These are phyloP conservation scores for Geotrichum candidum DNA, from an alignment of 1,139 yeast genomes.

Conservation along the genomic window DNA sequence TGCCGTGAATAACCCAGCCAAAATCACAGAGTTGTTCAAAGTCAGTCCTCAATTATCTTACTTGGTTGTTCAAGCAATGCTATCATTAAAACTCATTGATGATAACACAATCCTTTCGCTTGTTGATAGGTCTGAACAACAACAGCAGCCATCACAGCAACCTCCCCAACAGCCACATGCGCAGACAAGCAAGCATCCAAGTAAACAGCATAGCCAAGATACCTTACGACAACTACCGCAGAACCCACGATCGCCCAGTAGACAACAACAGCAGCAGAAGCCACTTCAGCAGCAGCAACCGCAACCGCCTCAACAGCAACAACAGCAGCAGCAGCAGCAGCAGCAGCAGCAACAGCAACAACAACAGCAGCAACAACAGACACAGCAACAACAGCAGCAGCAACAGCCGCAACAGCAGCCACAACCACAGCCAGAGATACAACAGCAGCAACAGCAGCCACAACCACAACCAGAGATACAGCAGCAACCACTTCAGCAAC, in stretches of 20 bases:
- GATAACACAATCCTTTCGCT: conserved; percentile 44
- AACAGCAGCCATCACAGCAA: not conserved
- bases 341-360: not conserved
- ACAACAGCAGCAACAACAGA: not conserved
- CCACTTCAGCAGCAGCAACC: conserved; percentile 27
- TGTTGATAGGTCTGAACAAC: conserved; percentile 21
- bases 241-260: conserved; percentile 23
- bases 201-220: not conserved
- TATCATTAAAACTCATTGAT: conserved; percentile 49
- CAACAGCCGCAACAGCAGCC: conserved; percentile 17
- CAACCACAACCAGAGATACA: conserved; percentile 12
- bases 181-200: not conserved
- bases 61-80: conserved; percentile 70
- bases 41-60: conserved; percentile 78
- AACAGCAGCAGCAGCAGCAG: not conserved
- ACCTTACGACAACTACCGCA: conserved; percentile 23
- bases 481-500: conserved; percentile 12
- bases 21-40: conserved; percentile 55
- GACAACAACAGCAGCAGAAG: conserved; percentile 1
- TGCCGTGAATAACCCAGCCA: conserved; percentile 53
- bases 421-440: conserved; percentile 17
- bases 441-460: conserved; percentile 13
- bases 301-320: conserved; percentile 18
- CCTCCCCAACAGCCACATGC: not conserved
- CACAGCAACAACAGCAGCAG: conserved; percentile 9